These are phyloP conservation scores for Mycosphaerella sp. DNA, from an alignment of 2,329 filamentous ascomycete species.

Conservation along the genomic window DNA sequence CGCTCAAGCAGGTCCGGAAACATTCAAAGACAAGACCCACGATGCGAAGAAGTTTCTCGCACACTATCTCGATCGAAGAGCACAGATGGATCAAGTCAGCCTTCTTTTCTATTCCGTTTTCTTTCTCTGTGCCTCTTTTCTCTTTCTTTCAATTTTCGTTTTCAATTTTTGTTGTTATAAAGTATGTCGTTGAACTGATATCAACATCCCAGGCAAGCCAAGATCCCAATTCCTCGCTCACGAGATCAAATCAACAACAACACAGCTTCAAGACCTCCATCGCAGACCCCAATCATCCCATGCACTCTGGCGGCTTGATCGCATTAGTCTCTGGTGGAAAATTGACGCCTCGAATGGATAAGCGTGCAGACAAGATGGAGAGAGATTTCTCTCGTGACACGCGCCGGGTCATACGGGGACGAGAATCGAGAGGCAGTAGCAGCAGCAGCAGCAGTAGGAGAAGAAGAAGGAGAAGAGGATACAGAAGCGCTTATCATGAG, in stretches of 20 bases:
- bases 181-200: conserved; percentile 17
- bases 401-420: conserved; percentile 10
- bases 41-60: conserved; percentile 38
- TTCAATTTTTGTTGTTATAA: too few species aligned
- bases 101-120: conserved; percentile 5
- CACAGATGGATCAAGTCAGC: conserved; percentile 42
- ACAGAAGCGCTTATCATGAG: conserved; percentile 13
- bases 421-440: conserved; percentile 2
- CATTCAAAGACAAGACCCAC: conserved; percentile 27
- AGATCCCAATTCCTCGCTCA: conserved; percentile 39
- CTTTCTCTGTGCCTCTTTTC: background rate
- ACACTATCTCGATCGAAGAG: conserved; percentile 46
- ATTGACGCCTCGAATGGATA: conserved; percentile 24
- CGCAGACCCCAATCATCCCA: conserved; percentile 48
- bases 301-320: conserved; percentile 45
- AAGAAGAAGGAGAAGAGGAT: background rate
- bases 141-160: conserved; percentile 17
- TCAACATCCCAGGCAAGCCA: conserved; percentile 22
- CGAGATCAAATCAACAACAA: conserved; percentile 27
- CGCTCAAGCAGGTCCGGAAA: conserved; percentile 20
- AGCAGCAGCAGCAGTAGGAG: too few species aligned
- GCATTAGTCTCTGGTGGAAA: conserved; percentile 44
- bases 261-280: conserved; percentile 43
- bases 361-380: conserved; percentile 7
- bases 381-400: conserved; percentile 7